Evolutionary conservation across 164 flowering plant species (phyloP), one percentile per base, ranked within the genome.

Genomic region (Santalum album): DNA sequence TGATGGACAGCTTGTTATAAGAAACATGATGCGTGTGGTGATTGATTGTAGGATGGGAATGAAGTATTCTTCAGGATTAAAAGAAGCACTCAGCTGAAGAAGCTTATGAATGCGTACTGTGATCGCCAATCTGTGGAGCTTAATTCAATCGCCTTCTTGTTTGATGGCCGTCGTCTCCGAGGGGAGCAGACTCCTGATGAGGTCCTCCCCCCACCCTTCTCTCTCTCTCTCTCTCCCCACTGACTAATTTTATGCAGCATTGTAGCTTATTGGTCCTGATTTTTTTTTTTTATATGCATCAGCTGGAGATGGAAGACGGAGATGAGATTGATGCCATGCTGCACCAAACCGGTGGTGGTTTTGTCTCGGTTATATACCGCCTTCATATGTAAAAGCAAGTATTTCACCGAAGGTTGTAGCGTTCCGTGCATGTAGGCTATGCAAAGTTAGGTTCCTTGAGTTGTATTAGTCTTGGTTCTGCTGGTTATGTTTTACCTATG

Each of bases 31-130:
- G 12, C 14, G 14, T 9, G 7, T 38, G 16, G 38, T 49, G 5
- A 46, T 20, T 42, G 16, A 19, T 51, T 6, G 2, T 42, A 78
- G 77, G 75, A 70, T 68, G 79, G 77, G 11, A 72, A 67, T 47
- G 77, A 75, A 52, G 75, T 70, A n/a, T 68, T 75, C 36, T 76
- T 73, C 39, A 74, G 76, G 72, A 71, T 76, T 54, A 76, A 78
- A 56, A 67, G 77, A 48, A 77, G 77, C 69, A 75, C 77, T 1
- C 82, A 74, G 17, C 60, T 75, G 52, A 53, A 64, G 71, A 77
- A 75, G 60, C 78, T 77, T 11, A 74, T 74, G 76, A 69, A 55
- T 69, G 78, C 76, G 10, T 77, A 71, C 49, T 77, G 82, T 70
- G 82, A 72, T 46, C 63, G 77, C 0, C 77, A 67, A 26, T 75